Conservation (phyloP, 495 filamentous ascomycete species). For the Poronia punctata region DNA sequence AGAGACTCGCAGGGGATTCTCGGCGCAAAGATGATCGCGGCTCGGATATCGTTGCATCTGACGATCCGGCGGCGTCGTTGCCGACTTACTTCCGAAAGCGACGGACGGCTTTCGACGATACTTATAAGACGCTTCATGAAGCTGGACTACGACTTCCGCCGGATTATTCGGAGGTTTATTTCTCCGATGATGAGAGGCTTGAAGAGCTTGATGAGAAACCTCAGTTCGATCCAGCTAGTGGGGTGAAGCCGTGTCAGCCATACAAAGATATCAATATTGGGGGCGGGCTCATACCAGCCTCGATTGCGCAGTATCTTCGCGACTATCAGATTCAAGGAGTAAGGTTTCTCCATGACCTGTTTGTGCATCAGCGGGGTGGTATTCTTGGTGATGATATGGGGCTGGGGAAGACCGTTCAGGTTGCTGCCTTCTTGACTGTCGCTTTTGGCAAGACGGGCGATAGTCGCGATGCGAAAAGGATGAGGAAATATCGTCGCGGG, state of each 20-base stretch:
- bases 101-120: slow-evolving; percentile 51
- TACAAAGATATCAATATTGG: slow-evolving; percentile 77
- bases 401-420: slow-evolving; percentile 92
- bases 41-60: slow-evolving; percentile 12
- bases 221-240: slow-evolving; percentile 48
- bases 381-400: slow-evolving; percentile 97
- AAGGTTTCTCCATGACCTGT: slow-evolving; percentile 78
- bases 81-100: slow-evolving; percentile 46
- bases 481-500: slow-evolving; percentile 76
- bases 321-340: slow-evolving; percentile 87
- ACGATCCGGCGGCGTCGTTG: slow-evolving; percentile 14
- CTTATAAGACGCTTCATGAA: slow-evolving; percentile 51
- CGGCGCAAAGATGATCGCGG: slow-evolving; percentile 12
- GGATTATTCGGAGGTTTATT: slow-evolving; percentile 70
- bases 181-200: slow-evolving; percentile 75
- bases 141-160: slow-evolving; percentile 74
- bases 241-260: slow-evolving; percentile 51
- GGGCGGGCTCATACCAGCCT: slow-evolving; percentile 77
- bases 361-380: slow-evolving; percentile 87
- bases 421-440: slow-evolving; percentile 87
- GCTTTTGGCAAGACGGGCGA: slow-evolving; percentile 95
- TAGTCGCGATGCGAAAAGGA: slow-evolving; percentile 77
- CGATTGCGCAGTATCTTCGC: slow-evolving; percentile 86
- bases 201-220: slow-evolving; percentile 61
- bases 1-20: slow-evolving; percentile 2